Base-by-base conservation (phyloP, 176 grass and related monocot genomes). In the Lolium rigidum region DNA sequence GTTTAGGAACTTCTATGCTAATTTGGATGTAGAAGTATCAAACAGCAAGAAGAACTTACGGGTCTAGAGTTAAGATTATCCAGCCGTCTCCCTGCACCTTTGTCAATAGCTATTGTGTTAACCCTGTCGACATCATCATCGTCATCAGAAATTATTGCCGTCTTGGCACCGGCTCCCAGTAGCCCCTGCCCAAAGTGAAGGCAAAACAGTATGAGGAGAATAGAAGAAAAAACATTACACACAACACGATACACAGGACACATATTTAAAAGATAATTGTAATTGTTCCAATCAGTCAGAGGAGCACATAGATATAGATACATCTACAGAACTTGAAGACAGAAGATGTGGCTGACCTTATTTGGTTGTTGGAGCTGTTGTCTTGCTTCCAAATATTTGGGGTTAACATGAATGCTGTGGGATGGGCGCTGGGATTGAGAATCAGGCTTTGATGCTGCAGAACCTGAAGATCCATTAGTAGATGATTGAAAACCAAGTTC, bases 331-430 rank as follows among this genome's bases (percentile, higher is more conserved):
- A 84, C 18, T 80, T 66, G n/a, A 60, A 4, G 51, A 87, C 55
- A 67, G 22, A 75, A 75, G 15, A 84, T 77, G 57, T 48, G 18
- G 21, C 82, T 85, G 88, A 82, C 90, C 90, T 91, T 91, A 49
- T 84, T 88, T 81, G 86, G 90, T 65, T 92, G 88, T 69, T 92
- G 94, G 60, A 96, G 90, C 15, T 88, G 90, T 17, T 95, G 89
- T 44, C 93, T 95, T 10, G 92, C 92, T 88, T 99, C 94, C 69
- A 99, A 86, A 85, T 99, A 99, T 86, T 99, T 99, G 56, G 97
- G 97, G 79, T 99, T 99, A 70, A 99, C 94, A 83, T 99, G 97
- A 67, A 99, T 99, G 75, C 97, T 91, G 70, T 90, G 91, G 56
- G 97, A 85, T 47, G 90, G 90, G 66, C 87, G 90, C 46, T 90